Percentiles rank a stretch among this genome's conserved stretches.
phyloP scores from a whole-genome alignment of 73 alveolate genomes.

The Diophrys sp. region DNA sequence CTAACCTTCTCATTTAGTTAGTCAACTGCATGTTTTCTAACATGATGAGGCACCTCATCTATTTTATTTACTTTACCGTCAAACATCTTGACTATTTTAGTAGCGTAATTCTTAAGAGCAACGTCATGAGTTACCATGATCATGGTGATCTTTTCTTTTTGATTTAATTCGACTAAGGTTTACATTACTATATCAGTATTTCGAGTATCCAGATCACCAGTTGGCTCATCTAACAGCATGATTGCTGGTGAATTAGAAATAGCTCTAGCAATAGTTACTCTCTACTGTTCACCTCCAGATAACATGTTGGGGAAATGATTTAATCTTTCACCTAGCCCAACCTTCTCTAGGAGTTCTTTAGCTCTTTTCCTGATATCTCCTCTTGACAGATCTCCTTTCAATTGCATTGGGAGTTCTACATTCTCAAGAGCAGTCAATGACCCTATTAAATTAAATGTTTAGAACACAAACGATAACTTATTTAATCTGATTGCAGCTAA shows the following conservation, averaged over 20 bases:
- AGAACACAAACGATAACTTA: constrained; percentile 93
- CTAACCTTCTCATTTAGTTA: constrained; percentile 39
- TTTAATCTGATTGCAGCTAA: constrained; percentile 88
- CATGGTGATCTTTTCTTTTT: constrained; percentile 70
- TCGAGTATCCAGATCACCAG: constrained; percentile 97
- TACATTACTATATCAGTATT: constrained; percentile 94
- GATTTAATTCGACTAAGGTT: constrained; percentile 80
- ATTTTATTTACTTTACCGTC: constrained; percentile 87
- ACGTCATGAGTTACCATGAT: constrained; percentile 98
- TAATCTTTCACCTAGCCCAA: constrained; percentile 77
- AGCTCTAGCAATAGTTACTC: constrained; percentile 98
- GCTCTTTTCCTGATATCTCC: constrained; percentile 77
- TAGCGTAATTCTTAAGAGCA: constrained; percentile 85
- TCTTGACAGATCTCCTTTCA: constrained; percentile 81
- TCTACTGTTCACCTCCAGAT: constrained; percentile 98
- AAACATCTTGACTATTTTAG: constrained; percentile 87
- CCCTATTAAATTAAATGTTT: constrained; percentile 91
- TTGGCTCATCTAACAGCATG: constrained; percentile 95
- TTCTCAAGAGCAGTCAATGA: constrained; percentile 95
- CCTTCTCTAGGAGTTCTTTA: constrained; percentile 72
- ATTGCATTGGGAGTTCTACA: constrained; percentile 96
- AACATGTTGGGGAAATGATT: constrained; percentile 94
- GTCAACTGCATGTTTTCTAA: constrained; percentile 13
- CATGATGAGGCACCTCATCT: constrained; percentile 22
- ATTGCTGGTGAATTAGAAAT: constrained; percentile 92